Conservation (phyloP, 495 filamentous ascomycete species). For the Hypoxylon trugodes region DNA sequence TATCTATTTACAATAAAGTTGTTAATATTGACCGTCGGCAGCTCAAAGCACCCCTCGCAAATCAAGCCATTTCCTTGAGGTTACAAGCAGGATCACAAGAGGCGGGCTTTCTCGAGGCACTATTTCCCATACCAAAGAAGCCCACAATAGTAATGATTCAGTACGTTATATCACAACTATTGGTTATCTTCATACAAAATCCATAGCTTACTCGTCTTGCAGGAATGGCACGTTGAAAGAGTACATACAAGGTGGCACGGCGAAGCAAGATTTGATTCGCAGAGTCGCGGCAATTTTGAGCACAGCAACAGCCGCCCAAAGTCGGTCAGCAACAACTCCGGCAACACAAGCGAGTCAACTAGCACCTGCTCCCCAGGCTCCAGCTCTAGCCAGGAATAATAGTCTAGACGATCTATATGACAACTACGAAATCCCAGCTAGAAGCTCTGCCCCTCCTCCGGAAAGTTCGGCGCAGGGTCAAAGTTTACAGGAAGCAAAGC, state of each 20-base stretch:
- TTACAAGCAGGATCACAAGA: conserved; percentile 76
- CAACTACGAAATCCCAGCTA: conserved; percentile 25
- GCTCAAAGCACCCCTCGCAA: conserved; percentile 59
- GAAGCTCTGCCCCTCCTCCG: conserved; percentile 6
- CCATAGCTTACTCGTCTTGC: conserved; percentile 1
- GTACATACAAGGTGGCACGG: conserved; percentile 67
- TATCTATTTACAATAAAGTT: not conserved
- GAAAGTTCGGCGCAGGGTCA: conserved; percentile 1
- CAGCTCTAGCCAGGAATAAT: conserved; percentile 13
- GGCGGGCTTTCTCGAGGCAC: conserved; percentile 78
- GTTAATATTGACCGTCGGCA: conserved; percentile 6
- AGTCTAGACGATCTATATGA: conserved; percentile 31
- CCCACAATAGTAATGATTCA: conserved; percentile 82
- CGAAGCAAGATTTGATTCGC: conserved; percentile 64
- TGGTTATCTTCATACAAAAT: not conserved
- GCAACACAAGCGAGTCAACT: conserved; percentile 7
- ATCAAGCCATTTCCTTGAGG: conserved; percentile 71
- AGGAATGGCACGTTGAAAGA: conserved; percentile 70
- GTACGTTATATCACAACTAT: conserved; percentile 52
- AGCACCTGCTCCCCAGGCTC: conserved; percentile 21
- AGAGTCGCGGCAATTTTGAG: conserved; percentile 56
- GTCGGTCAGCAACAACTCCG: conserved; percentile 17
- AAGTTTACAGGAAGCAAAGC: conserved; percentile 39
- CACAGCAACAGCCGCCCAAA: conserved; percentile 10
- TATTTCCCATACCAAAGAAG: conserved; percentile 76